Evolutionary conservation across 306 rosid species (phyloP).

Genomic region (Sicyos edulis): DNA sequence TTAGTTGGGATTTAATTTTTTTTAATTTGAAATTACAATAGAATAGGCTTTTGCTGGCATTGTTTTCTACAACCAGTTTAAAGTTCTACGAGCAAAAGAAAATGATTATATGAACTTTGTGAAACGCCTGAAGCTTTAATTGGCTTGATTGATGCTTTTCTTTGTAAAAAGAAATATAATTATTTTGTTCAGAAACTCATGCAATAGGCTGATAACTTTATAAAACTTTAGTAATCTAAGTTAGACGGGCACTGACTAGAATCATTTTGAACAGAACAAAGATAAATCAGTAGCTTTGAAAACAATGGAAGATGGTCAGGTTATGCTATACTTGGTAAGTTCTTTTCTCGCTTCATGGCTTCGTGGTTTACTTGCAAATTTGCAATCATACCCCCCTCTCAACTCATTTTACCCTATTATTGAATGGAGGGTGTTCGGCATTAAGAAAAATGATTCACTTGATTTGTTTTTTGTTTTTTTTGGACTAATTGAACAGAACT

Average conservation of each 20-base stretch:
- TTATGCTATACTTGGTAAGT: slow-evolving; percentile 36
- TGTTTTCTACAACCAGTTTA: neutral
- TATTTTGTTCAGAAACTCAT: neutral
- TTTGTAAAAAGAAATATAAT: no score
- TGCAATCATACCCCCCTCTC: no score
- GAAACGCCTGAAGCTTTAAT: slow-evolving; percentile 1
- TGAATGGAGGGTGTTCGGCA: slow-evolving; percentile 18
- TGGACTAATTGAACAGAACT: slow-evolving; percentile 46
- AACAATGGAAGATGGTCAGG: slow-evolving; percentile 95
- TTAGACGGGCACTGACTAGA: slow-evolving; percentile 14
- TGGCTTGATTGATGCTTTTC: no score
- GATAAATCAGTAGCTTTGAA: slow-evolving; percentile 74
- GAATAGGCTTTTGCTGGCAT: neutral
- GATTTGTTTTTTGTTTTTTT: no score
- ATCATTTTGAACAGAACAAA: slow-evolving; percentile 56
- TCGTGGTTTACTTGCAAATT: neutral
- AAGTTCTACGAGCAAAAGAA: slow-evolving; percentile 15
- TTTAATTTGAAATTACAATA: neutral
- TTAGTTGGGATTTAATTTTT: neutral
- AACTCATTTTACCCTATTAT: slow-evolving; percentile 24
- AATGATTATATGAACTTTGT: neutral
- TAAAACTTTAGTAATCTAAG: neutral
- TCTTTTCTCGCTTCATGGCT: slow-evolving; percentile 23
- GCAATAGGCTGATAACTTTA: neutral
- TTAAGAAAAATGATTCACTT: no score